Evolutionary conservation across 1,284 basidiomycete species (phyloP), one percentile per base, ranked within the genome.

Genomic region (Heliocybe sulcata): DNA sequence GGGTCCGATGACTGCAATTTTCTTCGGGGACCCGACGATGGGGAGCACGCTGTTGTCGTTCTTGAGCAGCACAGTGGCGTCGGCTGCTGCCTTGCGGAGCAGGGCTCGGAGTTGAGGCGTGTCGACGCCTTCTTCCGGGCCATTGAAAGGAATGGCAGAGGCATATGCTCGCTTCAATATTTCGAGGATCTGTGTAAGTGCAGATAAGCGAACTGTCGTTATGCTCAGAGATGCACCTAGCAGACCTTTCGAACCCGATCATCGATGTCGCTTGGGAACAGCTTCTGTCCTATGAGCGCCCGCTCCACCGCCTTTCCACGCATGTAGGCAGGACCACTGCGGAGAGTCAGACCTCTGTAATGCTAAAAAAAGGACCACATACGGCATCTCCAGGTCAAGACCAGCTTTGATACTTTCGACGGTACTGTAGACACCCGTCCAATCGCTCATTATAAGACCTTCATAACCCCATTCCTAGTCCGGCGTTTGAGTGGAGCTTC

Each of bases 301-400:
- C 78, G 65, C 45, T 69, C 67, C 3, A 78, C 62, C 2, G 76
- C 75, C 31, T 65, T 67, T n/a, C 76, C 74, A 27, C 76, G 69
- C 72, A 77, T 76, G 22, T 75, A 69, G 1, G 75, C 66, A 6
- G 77, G 72, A 1, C 77, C 73, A 11, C 73, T 77, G 58, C 1
- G 10, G 45, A 35, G 29, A 27, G 45, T 8, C 8, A 31, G 19
- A 20, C 16, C 6, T 16, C 38, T 42, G 38, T 31, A 31, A 8
- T 19, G 4, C 6, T 8, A 26, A 26, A 3, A 10, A 3, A 4
- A 16, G 38, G 38, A 16, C n/a, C 38, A 42, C 38, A 42, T 42
- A 72, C 67, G 77, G 77, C 77, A 83, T 80, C 61, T 84, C 82
- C 16, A 84, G 69, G 62, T 84, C 81, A 4, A 85, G 62, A 0